Evolutionary conservation across 768 basidiomycete species (phyloP), one percentile per base, ranked within the genome.

Genomic region (Rhodotorula toruloides): DNA sequence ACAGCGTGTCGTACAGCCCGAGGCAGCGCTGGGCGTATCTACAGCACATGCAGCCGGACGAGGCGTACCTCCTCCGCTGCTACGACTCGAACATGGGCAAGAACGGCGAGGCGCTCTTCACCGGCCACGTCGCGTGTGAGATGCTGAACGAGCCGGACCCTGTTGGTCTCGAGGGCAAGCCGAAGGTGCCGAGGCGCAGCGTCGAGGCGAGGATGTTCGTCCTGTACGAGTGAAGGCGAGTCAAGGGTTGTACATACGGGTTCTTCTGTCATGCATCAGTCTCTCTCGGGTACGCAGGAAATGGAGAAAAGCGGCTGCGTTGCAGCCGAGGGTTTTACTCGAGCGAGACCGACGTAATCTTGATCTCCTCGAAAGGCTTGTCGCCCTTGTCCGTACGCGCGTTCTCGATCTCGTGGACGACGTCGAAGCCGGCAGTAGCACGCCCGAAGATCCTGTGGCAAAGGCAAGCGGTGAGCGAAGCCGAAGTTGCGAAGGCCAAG

Each of bases 351-450:
- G 58, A 63, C 19, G 71, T 59, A 54, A 75, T 75, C 42, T 60
- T 57, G 61, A 75, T 68, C 36, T 76, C 75, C 47, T 76, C 73
- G 54, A 70, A 67, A 32, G 76, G 76, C 65, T 74, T 76, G 61
- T 76, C 76, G 0, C 61, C 65, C 60, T 74, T 80, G 68, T 80
- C 79, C 22, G 74, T 73, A 36, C 74, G 58, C 3, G 72, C 75
- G 42, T 77, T 67, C 65, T 97, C 93, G 74, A 99, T 97, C 22
- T 83, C 81, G 73, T 94, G 91, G 8, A 96, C 83, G 34, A 94
- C 87, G 77, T 96, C 93, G 56, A 94, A 80, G 10, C 94, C 93
- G 8, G 86, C 85, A 42, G 87, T 80, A 19, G 90, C 90, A 31
- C 91, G 84, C 2, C 93, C 94, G 73, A 98, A 98, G 71, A 97